Conservation (phyloP, 2,329 filamentous ascomycete species). For the Pyrenophora teres region DNA sequence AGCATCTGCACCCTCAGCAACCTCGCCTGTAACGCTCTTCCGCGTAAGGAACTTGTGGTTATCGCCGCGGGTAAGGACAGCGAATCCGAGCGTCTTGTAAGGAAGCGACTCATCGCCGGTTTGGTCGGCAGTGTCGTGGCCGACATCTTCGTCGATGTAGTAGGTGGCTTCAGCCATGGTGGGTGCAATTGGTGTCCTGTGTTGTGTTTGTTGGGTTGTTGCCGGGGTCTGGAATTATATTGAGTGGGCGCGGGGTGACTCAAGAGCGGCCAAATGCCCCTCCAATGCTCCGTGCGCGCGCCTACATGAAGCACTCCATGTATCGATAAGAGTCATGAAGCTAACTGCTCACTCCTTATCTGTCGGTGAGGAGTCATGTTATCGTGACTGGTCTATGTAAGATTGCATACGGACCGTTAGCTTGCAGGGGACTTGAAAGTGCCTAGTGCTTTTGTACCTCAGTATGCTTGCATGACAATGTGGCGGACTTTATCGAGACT, state of each 20-base stretch:
- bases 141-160: conserved; percentile 82
- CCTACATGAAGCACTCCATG: conserved; percentile 20
- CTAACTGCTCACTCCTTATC: conserved; percentile 18
- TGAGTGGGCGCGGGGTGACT: conserved; percentile 30
- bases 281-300: conserved; percentile 16
- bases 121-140: conserved; percentile 68
- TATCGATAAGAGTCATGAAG: conserved; percentile 20
- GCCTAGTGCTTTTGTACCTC: too few relatives aligned
- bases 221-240: conserved; percentile 34
- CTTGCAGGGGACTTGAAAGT: too few relatives aligned
- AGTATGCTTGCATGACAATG: too few relatives aligned
- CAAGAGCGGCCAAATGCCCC: conserved; percentile 17
- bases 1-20: conserved; percentile 59
- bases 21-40: conserved; percentile 53
- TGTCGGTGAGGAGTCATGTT: conserved; percentile 8
- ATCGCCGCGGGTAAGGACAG: conserved; percentile 72
- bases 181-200: conserved; percentile 34
- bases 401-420: too few relatives aligned
- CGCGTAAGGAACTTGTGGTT: conserved; percentile 68
- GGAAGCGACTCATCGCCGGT: conserved; percentile 73
- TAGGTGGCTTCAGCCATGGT: conserved; percentile 54
- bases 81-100: conserved; percentile 80
- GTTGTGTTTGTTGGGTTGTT: conserved; percentile 21
- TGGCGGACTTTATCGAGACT: too few relatives aligned
- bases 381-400: neutral